A percentile compares a stretch with the other conserved stretches of the same genome.
phyloP scores from a whole-genome alignment of 2,329 filamentous ascomycete genomes.

The Penicillium sp. region DNA sequence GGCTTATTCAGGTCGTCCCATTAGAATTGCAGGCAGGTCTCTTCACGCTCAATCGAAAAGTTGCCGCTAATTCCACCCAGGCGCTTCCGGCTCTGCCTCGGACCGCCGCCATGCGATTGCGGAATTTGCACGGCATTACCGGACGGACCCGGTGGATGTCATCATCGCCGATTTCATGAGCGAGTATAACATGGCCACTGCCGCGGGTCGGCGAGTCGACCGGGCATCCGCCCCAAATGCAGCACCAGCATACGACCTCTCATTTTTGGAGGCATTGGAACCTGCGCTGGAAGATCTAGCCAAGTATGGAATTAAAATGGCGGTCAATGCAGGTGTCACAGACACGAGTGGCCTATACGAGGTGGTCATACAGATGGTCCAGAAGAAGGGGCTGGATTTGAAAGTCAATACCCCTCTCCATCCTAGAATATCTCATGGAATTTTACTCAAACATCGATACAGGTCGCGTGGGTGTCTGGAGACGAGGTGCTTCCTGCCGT shows the following conservation, averaged over 20 bases:
- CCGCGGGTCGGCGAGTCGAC: slow-evolving; percentile 41
- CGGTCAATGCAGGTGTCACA: slow-evolving; percentile 46
- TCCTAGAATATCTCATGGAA: not conserved
- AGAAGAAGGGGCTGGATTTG: slow-evolving; percentile 41
- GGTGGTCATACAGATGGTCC: slow-evolving; percentile 38
- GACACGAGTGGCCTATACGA: slow-evolving; percentile 44
- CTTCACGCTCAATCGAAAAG: not conserved
- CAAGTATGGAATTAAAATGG: slow-evolving; percentile 43
- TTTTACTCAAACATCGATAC: not conserved
- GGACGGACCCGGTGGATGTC: slow-evolving; percentile 46
- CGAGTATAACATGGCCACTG: slow-evolving; percentile 53
- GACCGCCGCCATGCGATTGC: slow-evolving; percentile 48
- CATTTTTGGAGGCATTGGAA: slow-evolving; percentile 51
- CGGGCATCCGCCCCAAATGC: slow-evolving; percentile 17
- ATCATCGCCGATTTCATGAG: slow-evolving; percentile 51
- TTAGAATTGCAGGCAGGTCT: slow-evolving; percentile 24
- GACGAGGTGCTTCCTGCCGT: slow-evolving; percentile 44
- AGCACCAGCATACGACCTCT: slow-evolving; percentile 48
- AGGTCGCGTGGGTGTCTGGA: slow-evolving; percentile 50
- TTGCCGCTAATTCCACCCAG: slow-evolving; percentile 15
- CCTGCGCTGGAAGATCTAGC: slow-evolving; percentile 42
- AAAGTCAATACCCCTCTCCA: slow-evolving; percentile 25
- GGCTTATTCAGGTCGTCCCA: slow-evolving; percentile 19
- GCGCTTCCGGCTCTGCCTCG: slow-evolving; percentile 46
- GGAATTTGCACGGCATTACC: slow-evolving; percentile 39